Percentiles rank a stretch among this genome's conserved stretches.
Conservation (phyloP, 2,329 filamentous ascomycete species). For the Colletotrichum paranaense region DNA sequence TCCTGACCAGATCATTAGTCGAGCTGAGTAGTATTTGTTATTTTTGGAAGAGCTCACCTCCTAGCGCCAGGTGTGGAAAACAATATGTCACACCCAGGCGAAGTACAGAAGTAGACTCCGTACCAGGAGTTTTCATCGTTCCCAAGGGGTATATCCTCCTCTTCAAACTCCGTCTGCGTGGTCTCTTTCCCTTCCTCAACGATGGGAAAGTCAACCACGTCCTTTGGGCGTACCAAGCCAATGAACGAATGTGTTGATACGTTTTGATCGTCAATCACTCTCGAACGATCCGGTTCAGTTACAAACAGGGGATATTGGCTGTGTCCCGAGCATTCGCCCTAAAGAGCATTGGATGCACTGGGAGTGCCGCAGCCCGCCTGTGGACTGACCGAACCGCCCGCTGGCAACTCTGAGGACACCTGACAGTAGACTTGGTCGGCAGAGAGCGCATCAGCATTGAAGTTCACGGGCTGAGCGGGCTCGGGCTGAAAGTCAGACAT, state of each 20-base stretch:
- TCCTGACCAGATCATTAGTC: neutral
- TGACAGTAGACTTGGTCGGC: too few species aligned
- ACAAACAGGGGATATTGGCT: neutral
- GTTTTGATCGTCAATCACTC: neutral
- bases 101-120: neutral
- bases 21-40: too few species aligned
- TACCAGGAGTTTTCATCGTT: too few species aligned
- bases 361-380: neutral
- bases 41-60: neutral
- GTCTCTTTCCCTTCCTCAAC: neutral
- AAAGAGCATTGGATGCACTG: neutral
- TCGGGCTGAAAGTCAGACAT: too few species aligned
- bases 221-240: neutral
- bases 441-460: too few species aligned
- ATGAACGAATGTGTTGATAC: neutral
- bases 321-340: neutral
- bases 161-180: neutral
- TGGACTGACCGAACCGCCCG: too few species aligned
- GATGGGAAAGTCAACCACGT: neutral
- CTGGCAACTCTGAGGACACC: too few species aligned
- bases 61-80: neutral
- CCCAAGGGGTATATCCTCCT: neutral
- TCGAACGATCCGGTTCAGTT: neutral
- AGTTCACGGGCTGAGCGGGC: too few species aligned
- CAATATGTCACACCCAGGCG: neutral